Conservation (phyloP, 2,329 filamentous ascomycete genomes). For the Apiospora rasikravindrae region DNA sequence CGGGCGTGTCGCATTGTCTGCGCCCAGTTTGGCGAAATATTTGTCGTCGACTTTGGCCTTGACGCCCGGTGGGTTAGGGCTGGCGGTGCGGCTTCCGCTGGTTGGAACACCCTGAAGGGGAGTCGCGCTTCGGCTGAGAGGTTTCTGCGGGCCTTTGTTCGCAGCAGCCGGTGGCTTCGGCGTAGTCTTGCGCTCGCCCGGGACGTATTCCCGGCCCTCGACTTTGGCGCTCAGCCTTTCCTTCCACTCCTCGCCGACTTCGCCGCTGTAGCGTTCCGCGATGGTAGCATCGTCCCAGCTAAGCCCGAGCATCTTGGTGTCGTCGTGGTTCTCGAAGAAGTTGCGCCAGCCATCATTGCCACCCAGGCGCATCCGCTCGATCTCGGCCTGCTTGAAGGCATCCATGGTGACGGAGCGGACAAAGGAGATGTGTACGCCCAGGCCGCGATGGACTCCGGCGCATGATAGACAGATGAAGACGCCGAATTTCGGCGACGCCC, state of each 20-base stretch:
- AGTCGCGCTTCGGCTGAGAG: constrained; percentile 44
- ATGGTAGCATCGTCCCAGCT: constrained; percentile 89
- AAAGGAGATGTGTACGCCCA: constrained; percentile 98
- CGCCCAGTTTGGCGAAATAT: constrained; percentile 87
- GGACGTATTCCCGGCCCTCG: constrained; percentile 85
- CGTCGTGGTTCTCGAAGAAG: constrained; percentile 80
- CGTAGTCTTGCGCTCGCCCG: constrained; percentile 64
- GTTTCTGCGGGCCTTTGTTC: constrained; percentile 40
- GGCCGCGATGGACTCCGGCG: constrained; percentile 89
- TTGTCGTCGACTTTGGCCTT: constrained; percentile 77
- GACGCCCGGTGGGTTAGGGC: constrained; percentile 44
- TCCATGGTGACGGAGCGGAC: constrained; percentile 98
- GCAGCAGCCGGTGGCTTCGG: constrained; percentile 41
- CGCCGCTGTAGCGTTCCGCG: constrained; percentile 86
- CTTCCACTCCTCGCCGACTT: constrained; percentile 94
- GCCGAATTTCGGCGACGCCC: constrained; percentile 96
- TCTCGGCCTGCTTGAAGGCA: constrained; percentile 91
- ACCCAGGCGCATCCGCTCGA: constrained; percentile 90
- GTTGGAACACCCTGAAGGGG: constrained; percentile 42
- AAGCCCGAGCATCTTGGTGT: constrained; percentile 69
- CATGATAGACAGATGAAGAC: constrained; percentile 98
- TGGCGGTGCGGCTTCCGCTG: constrained; percentile 46
- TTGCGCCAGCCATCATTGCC: constrained; percentile 87
- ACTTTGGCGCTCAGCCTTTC: constrained; percentile 86
- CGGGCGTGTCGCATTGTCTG: constrained; percentile 78